Base-by-base conservation (phyloP, 768 basidiomycete species). In the Tricholoma matsutake region DNA sequence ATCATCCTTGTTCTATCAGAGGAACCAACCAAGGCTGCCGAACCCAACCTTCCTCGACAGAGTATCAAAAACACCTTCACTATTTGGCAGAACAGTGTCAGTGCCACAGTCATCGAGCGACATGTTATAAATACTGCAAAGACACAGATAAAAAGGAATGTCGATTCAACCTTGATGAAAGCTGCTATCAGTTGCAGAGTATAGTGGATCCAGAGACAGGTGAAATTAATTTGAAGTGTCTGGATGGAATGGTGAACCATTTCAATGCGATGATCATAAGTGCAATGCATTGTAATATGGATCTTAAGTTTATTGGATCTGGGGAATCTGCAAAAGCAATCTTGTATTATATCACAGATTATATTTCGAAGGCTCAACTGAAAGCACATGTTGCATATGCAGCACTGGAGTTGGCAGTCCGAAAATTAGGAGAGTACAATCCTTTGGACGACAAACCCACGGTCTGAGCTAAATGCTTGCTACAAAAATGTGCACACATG, bases 331-430 rank as follows among this genome's bases (percentile, higher is more conserved):
- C 77, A 2, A 81, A 81, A 59, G 79, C 80, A 0, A 61, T 79
- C 0, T 43, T 78, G 2, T 79, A 78, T 58, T 83, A 82, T 54
- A 78, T 82, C 20, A 82, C 81, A 0, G 73, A 82, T 58, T 82
- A 83, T 54, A 80, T 82, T 18, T 76, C 79, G 1, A 82, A 83
- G 58, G 59, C 73, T 0, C 72, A 77, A 47, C 59, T 81, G 6
- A 78, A 79, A 47, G 61, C 74, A 1, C 77, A 82, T 65, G 74
- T 79, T 1, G 75, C 76, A 0, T 79, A 68, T 65, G 72, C 76
- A 0, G 75, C 78, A 2, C 54, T 81, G 3, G 73, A 78, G 43
- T 28, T 69, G 0, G 73, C 79, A 3, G 64, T 78, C 0, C 62
- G 63, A 18, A 76, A 72, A 35, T 57, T 77, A 2, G 70, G 66